Base-by-base conservation (phyloP, 441 rosid species). In the Euphorbia schlechtendalii region DNA sequence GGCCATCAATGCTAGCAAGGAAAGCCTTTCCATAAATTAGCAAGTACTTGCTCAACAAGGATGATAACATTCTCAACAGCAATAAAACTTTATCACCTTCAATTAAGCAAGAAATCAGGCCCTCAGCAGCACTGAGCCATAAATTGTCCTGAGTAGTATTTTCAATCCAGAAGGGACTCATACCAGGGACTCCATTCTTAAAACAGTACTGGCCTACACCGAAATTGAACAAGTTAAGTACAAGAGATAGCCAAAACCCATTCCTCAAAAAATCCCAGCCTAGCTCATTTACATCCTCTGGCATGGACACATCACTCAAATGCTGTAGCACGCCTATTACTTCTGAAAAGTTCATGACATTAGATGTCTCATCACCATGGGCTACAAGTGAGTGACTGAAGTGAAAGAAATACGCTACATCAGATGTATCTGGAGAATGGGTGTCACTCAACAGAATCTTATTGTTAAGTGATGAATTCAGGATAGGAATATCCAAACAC, bases 211-310 rank as follows among this genome's bases (percentile, higher is more conserved):
- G 79, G 72, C 73, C 67, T 49, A 89, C 59, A 70, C 99, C 99
- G 61, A 76, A 77, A 77, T 83, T 78, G 21, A 93, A 74, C 61
- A 83, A 80, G 67, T 89, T 83, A 67, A 96, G 83, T 60, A 82
- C 79, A 72, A 87, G 74, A 72, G 93, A 89, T 76, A 93, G 76
- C 96, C 98, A 91, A 61, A 83, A 73, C 56, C 95, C 99, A 79
- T 77, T 82, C 70, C 92, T 86, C 68, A 89, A 80, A 74, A 87
- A 93, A 79, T 86, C 92, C 98, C 98, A 93, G 60, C 92, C 96
- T 69, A 85, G 73, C 65, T 79, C 86, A 69, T 83, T 81, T 71
- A 83, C 59, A 66, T 75, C 83, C 62, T 74, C 80, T 3, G 80
- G 78, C 66, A 83, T 68, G 64, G 80, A 69, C 61, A 75, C 48